Percentiles rank a stretch among this genome's conserved stretches.
Conservation (phyloP, 257 asterid genomes). For the Thymus mandschuricus region DNA sequence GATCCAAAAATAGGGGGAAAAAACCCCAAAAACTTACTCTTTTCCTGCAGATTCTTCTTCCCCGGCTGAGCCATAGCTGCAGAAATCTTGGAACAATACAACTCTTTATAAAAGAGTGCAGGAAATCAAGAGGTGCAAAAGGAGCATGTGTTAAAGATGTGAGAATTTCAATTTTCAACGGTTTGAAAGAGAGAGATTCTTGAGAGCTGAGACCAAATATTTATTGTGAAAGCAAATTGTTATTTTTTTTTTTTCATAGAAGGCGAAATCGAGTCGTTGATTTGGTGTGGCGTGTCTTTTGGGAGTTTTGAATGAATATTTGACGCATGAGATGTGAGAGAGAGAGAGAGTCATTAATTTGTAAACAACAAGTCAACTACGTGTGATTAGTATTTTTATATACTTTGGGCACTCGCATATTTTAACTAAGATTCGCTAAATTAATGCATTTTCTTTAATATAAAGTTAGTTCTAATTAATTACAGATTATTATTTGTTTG, state of each 20-base stretch:
- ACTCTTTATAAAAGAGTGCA: background rate
- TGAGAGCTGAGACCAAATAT: background rate
- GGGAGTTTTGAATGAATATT: constrained; percentile 13
- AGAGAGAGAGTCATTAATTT: background rate
- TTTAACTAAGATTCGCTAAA: background rate
- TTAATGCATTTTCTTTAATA: background rate
- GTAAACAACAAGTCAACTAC: constrained; percentile 34
- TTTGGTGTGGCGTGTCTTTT: constrained; percentile 26
- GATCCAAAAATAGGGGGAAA: background rate
- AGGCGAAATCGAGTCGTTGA: background rate
- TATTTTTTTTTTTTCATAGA: too few relatives aligned
- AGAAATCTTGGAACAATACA: constrained; percentile 21
- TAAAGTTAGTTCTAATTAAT: background rate
- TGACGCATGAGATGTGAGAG: background rate
- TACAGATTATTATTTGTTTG: too few relatives aligned
- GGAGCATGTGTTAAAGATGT: constrained; percentile 31
- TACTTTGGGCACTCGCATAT: background rate
- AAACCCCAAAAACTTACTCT: constrained; percentile 28
- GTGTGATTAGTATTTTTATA: background rate
- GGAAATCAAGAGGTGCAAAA: constrained; percentile 1
- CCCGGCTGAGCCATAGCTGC: constrained; percentile 26
- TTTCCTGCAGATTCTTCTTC: constrained; percentile 30
- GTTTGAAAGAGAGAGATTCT: constrained; percentile 28
- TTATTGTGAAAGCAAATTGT: background rate
- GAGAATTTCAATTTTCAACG: constrained; percentile 23